Conservation (phyloP, 768 basidiomycete genomes). For the Suillus variegatus region DNA sequence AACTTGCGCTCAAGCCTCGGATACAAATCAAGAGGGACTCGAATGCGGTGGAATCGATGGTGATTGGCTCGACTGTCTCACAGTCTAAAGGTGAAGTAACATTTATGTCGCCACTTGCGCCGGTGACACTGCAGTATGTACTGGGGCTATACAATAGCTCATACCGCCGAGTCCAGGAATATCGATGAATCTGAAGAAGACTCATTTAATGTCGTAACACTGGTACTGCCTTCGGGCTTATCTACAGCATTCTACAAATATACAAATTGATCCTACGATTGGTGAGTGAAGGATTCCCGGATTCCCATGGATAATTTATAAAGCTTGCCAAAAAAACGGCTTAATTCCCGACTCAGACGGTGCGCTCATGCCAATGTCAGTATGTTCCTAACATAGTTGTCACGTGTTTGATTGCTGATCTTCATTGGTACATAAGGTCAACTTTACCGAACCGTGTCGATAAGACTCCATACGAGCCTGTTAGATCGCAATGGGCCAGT, state of each 20-base stretch:
- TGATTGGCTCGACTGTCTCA: no score
- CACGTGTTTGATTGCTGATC: neutral
- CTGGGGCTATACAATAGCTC: no score
- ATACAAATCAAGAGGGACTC: no score
- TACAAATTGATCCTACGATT: neutral
- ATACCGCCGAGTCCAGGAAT: no score
- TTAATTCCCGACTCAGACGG: neutral
- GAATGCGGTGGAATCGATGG: no score
- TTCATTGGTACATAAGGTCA: neutral
- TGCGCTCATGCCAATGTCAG: neutral
- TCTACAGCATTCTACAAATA: neutral
- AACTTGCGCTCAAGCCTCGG: no score
- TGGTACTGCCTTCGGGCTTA: neutral
- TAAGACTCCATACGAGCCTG: neutral
- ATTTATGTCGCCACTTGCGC: no score
- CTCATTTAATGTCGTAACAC: neutral
- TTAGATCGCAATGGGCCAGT: neutral
- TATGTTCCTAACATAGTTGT: neutral
- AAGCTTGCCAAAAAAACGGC: neutral
- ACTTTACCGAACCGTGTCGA: neutral
- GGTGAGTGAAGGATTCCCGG: neutral
- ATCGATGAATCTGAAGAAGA: no score
- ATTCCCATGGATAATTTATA: neutral
- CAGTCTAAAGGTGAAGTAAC: no score
- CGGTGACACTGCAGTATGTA: no score